phyloP scores from a whole-genome alignment of 164 flowering plant genomes.

The Hamamelis virginiana region DNA sequence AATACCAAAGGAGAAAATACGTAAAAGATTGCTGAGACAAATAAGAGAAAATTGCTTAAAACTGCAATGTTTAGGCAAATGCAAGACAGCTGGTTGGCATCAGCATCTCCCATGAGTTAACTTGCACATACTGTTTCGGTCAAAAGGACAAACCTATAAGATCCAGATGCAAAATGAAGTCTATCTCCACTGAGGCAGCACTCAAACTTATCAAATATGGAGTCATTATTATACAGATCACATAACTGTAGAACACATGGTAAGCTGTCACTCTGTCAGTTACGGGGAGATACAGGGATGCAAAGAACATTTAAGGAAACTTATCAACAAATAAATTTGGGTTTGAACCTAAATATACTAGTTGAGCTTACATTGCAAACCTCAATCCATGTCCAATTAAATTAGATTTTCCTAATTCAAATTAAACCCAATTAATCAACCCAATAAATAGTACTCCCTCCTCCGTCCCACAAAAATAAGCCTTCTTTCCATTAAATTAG shows the following conservation, averaged over 20 bases:
- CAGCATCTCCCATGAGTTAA: not conserved
- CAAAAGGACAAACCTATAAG: conserved; percentile 54
- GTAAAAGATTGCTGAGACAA: conserved; percentile 48
- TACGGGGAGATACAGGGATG: not conserved
- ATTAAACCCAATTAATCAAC: too few relatives aligned
- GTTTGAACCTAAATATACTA: too few relatives aligned
- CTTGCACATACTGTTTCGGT: conserved; percentile 3
- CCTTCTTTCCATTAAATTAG: too few relatives aligned
- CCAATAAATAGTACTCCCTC: too few relatives aligned
- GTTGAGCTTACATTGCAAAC: too few relatives aligned
- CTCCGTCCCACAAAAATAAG: too few relatives aligned
- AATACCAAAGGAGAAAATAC: conserved; percentile 47
- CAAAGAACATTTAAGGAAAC: too few relatives aligned
- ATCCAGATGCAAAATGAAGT: conserved; percentile 68
- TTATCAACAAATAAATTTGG: too few relatives aligned
- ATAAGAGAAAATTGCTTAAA: conserved; percentile 6
- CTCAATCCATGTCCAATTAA: too few relatives aligned
- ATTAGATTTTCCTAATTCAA: too few relatives aligned
- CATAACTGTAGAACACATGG: conserved; percentile 45
- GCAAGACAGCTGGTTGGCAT: not conserved
- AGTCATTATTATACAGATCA: conserved; percentile 65
- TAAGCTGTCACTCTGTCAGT: conserved; percentile 20
- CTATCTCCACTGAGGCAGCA: conserved; percentile 71
- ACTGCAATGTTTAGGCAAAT: not conserved
- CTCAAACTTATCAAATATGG: conserved; percentile 75